Conservation (phyloP, 225 moss, liverwort and hornwort species). For the Bryoerythrophyllum caledonicum region DNA sequence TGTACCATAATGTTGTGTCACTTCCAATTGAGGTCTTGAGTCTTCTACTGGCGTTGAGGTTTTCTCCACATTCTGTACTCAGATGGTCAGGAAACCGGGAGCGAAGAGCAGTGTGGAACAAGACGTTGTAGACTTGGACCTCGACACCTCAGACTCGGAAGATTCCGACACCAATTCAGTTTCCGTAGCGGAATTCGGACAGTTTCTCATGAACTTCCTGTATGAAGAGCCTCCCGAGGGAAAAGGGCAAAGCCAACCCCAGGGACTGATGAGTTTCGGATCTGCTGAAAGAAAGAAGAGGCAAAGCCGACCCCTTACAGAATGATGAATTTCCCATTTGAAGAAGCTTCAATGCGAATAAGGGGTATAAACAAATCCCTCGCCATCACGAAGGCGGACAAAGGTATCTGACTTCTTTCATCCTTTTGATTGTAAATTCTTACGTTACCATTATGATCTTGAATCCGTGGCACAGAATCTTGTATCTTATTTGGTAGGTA, state of each 20-base stretch:
- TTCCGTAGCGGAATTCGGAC: slow-evolving; percentile 13
- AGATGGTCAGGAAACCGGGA: slow-evolving; percentile 35
- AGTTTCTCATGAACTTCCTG: slow-evolving; percentile 34
- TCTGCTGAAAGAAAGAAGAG: no score
- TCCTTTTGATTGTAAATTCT: background rate
- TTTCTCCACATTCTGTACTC: slow-evolving; percentile 16
- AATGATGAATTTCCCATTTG: slow-evolving; percentile 7
- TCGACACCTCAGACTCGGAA: slow-evolving; percentile 30
- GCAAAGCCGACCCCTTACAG: no score
- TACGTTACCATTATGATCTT: no score
- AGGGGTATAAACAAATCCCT: background rate
- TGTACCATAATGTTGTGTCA: background rate
- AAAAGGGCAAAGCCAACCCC: no score
- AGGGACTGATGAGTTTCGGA: no score
- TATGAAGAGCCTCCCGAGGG: slow-evolving; percentile 28
- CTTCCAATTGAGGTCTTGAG: background rate
- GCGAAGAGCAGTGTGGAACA: slow-evolving; percentile 19
- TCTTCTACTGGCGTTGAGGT: slow-evolving; percentile 26
- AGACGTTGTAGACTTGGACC: slow-evolving; percentile 25
- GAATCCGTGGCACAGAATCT: no score
- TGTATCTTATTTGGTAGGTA: background rate
- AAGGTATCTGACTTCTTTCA: slow-evolving; percentile 15
- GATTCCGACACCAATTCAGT: slow-evolving; percentile 25
- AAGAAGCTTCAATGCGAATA: slow-evolving; percentile 17
- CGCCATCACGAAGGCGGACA: slow-evolving; percentile 1